phyloP scores from a whole-genome alignment of 2,329 filamentous ascomycete species.

The Pseudogymnoascus sp. region DNA sequence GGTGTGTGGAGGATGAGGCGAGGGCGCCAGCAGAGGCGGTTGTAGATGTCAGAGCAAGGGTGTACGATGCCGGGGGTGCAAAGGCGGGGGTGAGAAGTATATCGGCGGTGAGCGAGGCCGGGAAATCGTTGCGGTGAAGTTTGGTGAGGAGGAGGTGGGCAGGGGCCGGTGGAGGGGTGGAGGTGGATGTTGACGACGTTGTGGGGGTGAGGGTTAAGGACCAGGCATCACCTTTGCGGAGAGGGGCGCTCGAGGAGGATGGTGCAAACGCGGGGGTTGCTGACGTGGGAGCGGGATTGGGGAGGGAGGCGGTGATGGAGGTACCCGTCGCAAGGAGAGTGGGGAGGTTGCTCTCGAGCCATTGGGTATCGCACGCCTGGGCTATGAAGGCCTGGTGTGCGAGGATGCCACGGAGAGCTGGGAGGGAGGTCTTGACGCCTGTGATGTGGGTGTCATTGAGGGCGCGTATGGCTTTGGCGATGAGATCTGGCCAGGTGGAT shows the following conservation, averaged over 20 bases:
- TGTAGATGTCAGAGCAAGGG: constrained; percentile 32
- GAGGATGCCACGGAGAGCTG: constrained; percentile 47
- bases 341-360: constrained; percentile 46
- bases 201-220: constrained; percentile 39
- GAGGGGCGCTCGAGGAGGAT: constrained; percentile 35
- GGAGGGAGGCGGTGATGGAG: constrained; percentile 27
- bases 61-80: constrained; percentile 38
- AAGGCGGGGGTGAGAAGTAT: constrained; percentile 39
- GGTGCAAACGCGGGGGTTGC: constrained; percentile 10
- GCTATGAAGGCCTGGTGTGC: constrained; percentile 41
- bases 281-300: constrained; percentile 24
- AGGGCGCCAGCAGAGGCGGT: constrained; percentile 43
- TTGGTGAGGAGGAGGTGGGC: constrained; percentile 48
- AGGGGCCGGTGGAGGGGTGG: constrained; percentile 22
- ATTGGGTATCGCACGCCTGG: constrained; percentile 46
- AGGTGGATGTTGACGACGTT: constrained; percentile 5
- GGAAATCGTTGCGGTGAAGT: constrained; percentile 54
- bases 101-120: constrained; percentile 45
- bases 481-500: constrained; percentile 41
- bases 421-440: constrained; percentile 52
- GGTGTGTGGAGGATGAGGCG: constrained; percentile 40
- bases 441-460: constrained; percentile 47
- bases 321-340: constrained; percentile 27
- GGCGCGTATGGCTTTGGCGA: constrained; percentile 47
- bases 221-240: constrained; percentile 54